These are phyloP conservation scores for Naganishia onofrii DNA, from an alignment of 768 basidiomycete species.

Conservation along the genomic window DNA sequence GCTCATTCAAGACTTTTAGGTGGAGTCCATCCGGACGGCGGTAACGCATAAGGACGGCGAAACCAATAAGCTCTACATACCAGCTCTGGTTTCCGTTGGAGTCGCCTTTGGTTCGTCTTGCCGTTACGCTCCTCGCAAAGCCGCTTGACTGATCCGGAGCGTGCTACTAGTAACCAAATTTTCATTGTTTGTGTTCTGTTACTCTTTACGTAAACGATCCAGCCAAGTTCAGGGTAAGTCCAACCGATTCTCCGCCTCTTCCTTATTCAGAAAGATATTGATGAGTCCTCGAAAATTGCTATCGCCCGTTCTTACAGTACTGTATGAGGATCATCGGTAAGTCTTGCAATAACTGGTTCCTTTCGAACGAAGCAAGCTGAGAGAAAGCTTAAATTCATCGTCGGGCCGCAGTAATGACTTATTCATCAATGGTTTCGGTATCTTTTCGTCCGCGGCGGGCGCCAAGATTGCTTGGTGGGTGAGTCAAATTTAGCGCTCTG, in stretches of 20 bases:
- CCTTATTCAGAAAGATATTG: background rate
- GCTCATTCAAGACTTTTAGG: slow-evolving; percentile 20
- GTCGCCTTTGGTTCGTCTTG: slow-evolving; percentile 66
- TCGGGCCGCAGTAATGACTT: background rate
- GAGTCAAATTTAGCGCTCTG: background rate
- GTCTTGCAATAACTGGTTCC: background rate
- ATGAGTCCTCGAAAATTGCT: background rate
- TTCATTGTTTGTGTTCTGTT: slow-evolving; percentile 81
- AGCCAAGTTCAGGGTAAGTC: slow-evolving; percentile 93
- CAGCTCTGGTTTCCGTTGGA: slow-evolving; percentile 77
- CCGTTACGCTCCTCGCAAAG: background rate
- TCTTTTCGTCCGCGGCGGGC: slow-evolving; percentile 53
- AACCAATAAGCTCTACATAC: slow-evolving; percentile 68
- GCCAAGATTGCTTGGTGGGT: slow-evolving; percentile 54
- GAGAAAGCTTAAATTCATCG: background rate
- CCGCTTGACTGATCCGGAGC: slow-evolving; percentile 5
- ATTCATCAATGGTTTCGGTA: slow-evolving; percentile 45
- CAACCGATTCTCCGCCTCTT: slow-evolving; percentile 56
- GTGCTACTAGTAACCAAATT: slow-evolving; percentile 68
- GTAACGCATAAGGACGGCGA: slow-evolving; percentile 60
- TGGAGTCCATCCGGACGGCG: slow-evolving; percentile 76
- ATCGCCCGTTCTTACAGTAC: background rate
- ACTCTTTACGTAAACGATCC: slow-evolving; percentile 69
- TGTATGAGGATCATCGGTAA: slow-evolving; percentile 19
- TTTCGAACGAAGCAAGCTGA: background rate